phyloP scores from a whole-genome alignment of 192 early-diverging fungal species.

The Mortierella claussenii region DNA sequence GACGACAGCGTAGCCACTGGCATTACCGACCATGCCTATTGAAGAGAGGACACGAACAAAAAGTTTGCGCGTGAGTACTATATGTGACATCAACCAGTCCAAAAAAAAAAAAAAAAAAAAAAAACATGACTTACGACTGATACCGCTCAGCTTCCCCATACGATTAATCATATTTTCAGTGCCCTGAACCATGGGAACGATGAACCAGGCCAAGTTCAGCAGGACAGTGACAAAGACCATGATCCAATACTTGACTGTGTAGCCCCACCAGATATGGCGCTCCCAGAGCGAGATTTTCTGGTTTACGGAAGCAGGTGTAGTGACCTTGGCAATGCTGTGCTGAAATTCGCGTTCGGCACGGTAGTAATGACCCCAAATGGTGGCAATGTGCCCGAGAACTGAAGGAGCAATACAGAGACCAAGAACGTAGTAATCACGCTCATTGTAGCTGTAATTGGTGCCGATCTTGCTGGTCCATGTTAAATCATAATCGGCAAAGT shows the following conservation, averaged over 20 bases:
- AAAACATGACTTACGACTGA: constrained; percentile 35
- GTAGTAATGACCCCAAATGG: constrained; percentile 53
- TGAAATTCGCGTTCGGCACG: constrained; percentile 52
- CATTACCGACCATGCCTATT: constrained; percentile 36
- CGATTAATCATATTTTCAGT: constrained; percentile 8
- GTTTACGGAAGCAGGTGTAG: constrained; percentile 29
- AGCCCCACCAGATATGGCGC: constrained; percentile 47
- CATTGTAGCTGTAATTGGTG: constrained; percentile 23
- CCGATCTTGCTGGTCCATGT: constrained; percentile 25
- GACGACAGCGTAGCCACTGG: constrained; percentile 39
- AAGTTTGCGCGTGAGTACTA: too few species aligned
- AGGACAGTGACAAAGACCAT: constrained; percentile 22
- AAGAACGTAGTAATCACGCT: constrained; percentile 43
- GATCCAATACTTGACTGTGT: constrained; percentile 52
- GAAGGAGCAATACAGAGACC: constrained; percentile 34
- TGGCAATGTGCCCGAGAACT: constrained; percentile 34
- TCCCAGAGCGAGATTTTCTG: constrained; percentile 54
- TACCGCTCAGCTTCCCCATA: constrained; percentile 23
- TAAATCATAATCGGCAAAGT: constrained; percentile 32
- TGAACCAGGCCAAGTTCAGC: constrained; percentile 35
- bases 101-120: not conserved
- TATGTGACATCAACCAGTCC: too few species aligned
- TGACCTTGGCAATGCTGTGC: constrained; percentile 52
- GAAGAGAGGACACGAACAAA: not conserved
- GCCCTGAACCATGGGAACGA: constrained; percentile 15